Base-by-base conservation (phyloP, 2,329 filamentous ascomycete genomes). In the Alternaria infectoria region DNA sequence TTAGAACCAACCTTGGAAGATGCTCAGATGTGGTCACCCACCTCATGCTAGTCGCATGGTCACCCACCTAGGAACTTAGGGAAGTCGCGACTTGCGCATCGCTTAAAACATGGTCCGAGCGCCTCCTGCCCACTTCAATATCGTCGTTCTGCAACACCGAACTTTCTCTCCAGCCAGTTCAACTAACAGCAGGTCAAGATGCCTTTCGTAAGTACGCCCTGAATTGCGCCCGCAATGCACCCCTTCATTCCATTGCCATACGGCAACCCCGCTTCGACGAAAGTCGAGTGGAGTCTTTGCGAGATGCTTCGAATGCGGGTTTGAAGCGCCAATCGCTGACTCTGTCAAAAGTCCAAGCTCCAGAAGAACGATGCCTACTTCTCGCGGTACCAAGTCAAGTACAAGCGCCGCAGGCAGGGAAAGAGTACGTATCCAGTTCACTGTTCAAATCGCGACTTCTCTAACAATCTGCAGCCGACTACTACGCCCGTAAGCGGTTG, bases 241-340 rank as follows among this genome's bases (percentile, higher is more conserved):
- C 52, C 23, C 25, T 46, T 36, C 30, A 58, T 58, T 55, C 52
- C 51, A 65, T 72, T 67, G 67, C 49, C 58, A 64, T 67, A 69
- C 59, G 67, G 54, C 51, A 51, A 63, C 69, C 74, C 76, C 76
- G 74, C 73, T 64, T 74, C 67, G 72, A 72, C 69, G 51, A 44
- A 47, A 59, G 72, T 72, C 69, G 73, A 72, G 73, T 74, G 68
- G 76, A 77, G 77, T 81, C 77, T 77, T 69, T 76, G 77, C 95
- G 97, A 97, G 93, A 93, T 97, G 93, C 93, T 97, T 97, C 95
- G 94, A 84, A 84, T 75, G 72, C 71, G 73, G 83, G 82, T 78
- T 94, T 97, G 94, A 97, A 97, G 94, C 93, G 94, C 89, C 90
- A 97, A 97, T 97, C 97, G 95, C 95, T 97, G 94, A 97, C 93